Evolutionary conservation across 1,139 yeast species (phyloP).

Genomic region (Wickerhamiella infanticola): DNA sequence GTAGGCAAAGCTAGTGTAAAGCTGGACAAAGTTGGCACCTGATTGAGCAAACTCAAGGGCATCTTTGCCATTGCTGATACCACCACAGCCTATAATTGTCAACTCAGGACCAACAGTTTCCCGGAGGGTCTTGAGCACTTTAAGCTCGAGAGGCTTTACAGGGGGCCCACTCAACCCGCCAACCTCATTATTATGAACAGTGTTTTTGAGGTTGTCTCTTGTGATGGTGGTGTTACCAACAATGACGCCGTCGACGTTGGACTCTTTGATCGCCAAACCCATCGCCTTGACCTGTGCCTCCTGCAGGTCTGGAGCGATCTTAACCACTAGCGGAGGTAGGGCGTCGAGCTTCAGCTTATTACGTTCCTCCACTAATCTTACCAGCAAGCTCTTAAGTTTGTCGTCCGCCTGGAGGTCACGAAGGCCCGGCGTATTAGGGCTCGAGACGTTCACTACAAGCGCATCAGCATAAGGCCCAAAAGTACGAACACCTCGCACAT

Average conservation of each 20-base stretch:
- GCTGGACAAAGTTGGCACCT: constrained; percentile 77
- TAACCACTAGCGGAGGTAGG: constrained; percentile 58
- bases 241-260: constrained; percentile 81
- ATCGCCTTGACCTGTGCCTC: constrained; percentile 71
- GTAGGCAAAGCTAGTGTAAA: constrained; percentile 84
- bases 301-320: constrained; percentile 83
- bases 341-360: constrained; percentile 18
- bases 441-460: constrained; percentile 78
- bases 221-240: constrained; percentile 83
- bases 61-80: constrained; percentile 70
- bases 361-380: constrained; percentile 30
- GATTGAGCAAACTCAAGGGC: constrained; percentile 86
- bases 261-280: constrained; percentile 61
- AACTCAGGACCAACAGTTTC: constrained; percentile 57
- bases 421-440: constrained; percentile 93
- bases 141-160: constrained; percentile 62
- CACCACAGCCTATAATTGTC: constrained; percentile 88
- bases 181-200: constrained; percentile 40
- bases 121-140: constrained; percentile 54
- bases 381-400: constrained; percentile 50
- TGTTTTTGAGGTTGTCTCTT: constrained; percentile 31
- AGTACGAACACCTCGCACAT: constrained; percentile 64
- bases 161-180: constrained; percentile 94
- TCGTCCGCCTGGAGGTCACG: constrained; percentile 71
- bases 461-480: constrained; percentile 82